These are phyloP conservation scores for Psilocybe cyanescens DNA, from an alignment of 768 basidiomycete species.

Conservation along the genomic window DNA sequence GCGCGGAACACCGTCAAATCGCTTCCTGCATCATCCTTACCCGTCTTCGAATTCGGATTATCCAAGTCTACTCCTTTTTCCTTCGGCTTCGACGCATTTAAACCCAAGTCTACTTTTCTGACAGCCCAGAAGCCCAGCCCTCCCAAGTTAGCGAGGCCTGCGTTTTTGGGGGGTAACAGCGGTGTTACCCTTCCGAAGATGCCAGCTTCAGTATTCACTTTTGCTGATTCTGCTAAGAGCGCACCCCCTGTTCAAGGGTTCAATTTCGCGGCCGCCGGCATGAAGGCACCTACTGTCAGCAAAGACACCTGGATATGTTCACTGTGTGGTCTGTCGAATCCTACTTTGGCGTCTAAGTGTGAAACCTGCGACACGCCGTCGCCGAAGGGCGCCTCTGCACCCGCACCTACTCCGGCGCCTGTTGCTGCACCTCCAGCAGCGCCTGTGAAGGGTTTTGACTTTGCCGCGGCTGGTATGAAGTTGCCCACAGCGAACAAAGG, in stretches of 20 bases:
- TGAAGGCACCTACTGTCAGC: conserved; percentile 45
- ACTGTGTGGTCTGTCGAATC: conserved; percentile 55
- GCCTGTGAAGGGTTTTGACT: conserved; percentile 51
- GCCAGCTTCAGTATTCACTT: conserved; percentile 4
- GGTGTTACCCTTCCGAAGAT: background rate
- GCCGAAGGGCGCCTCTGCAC: background rate
- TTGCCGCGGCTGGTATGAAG: conserved; percentile 63
- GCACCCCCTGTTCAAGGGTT: conserved; percentile 39
- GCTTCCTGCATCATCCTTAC: conserved; percentile 46
- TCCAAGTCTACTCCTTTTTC: conserved; percentile 5
- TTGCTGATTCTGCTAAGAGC: background rate
- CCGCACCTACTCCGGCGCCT: background rate
- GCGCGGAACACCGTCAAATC: conserved; percentile 41
- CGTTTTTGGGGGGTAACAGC: background rate
- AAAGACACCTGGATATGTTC: conserved; percentile 59
- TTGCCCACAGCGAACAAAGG: conserved; percentile 36
- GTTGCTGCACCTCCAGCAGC: background rate
- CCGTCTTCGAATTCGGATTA: conserved; percentile 40
- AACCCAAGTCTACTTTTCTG: conserved; percentile 12
- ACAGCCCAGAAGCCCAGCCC: conserved; percentile 4
- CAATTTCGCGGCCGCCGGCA: conserved; percentile 65
- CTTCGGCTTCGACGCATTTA: conserved; percentile 14
- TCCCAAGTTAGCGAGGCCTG: conserved; percentile 8
- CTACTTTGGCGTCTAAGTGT: conserved; percentile 51
- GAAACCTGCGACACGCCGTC: conserved; percentile 48